Evolutionary conservation across 2,329 filamentous ascomycete genomes (phyloP).

Genomic region (Neocatenulostroma microsporum): DNA sequence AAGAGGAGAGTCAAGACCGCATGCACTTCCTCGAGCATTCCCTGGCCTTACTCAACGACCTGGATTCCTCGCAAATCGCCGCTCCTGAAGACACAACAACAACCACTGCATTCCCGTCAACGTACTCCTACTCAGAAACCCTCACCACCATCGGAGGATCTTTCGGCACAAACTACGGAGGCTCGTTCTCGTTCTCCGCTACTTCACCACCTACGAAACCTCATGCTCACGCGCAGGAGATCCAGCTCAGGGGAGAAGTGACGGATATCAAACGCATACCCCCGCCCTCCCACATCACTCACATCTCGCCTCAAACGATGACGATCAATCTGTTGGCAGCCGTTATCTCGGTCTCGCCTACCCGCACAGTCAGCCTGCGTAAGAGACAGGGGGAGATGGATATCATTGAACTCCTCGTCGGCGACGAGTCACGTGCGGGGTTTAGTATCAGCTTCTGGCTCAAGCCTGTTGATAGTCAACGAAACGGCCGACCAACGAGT

Average conservation of each 20-base stretch:
- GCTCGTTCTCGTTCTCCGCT: slow-evolving; percentile 3
- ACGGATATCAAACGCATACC: slow-evolving; percentile 65
- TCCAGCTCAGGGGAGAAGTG: slow-evolving; percentile 41
- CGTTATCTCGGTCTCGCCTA: slow-evolving; percentile 62
- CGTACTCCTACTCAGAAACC: slow-evolving; percentile 12
- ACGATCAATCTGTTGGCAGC: slow-evolving; percentile 76
- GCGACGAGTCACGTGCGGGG: slow-evolving; percentile 73
- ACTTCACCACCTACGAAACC: slow-evolving; percentile 3
- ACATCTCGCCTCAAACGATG: slow-evolving; percentile 69
- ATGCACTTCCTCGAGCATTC: slow-evolving; percentile 72
- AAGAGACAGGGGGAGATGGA: slow-evolving; percentile 43
- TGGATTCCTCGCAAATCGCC: slow-evolving; percentile 54
- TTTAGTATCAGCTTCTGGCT: slow-evolving; percentile 86
- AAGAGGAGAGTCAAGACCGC: slow-evolving; percentile 23
- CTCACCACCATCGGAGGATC: slow-evolving; percentile 18
- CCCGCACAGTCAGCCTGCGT: slow-evolving; percentile 60
- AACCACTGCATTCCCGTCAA: slow-evolving; percentile 24
- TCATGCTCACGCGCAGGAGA: slow-evolving; percentile 9
- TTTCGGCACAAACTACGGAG: slow-evolving; percentile 16
- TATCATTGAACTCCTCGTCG: slow-evolving; percentile 69
- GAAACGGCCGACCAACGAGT: too few relatives aligned
- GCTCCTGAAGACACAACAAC: slow-evolving; percentile 17
- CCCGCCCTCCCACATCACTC: slow-evolving; percentile 54
- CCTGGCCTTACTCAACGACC: slow-evolving; percentile 59
- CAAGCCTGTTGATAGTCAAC: slow-evolving; percentile 31